These are phyloP conservation scores for Botryotinia globosa DNA, from an alignment of 2,329 filamentous ascomycete species.

Conservation along the genomic window DNA sequence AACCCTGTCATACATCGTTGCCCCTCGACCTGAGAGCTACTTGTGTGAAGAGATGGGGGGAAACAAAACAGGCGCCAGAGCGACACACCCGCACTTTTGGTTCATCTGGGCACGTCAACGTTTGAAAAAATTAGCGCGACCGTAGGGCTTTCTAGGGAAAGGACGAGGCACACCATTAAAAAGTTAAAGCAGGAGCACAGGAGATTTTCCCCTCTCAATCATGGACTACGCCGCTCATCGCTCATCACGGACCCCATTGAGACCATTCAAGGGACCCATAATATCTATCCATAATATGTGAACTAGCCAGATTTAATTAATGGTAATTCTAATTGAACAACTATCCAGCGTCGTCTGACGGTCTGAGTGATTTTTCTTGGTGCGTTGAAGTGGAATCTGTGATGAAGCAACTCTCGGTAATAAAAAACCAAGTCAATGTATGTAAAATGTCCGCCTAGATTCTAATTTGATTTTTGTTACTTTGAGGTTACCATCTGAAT, in stretches of 20 bases:
- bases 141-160: conserved; percentile 19
- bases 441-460: conserved; percentile 5
- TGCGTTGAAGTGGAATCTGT: conserved; percentile 6
- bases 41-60: conserved; percentile 17
- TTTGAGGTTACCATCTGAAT: conserved; percentile 2
- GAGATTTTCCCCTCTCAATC: conserved; percentile 17
- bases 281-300: background rate
- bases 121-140: conserved; percentile 19
- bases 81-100: conserved; percentile 38
- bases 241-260: conserved; percentile 19
- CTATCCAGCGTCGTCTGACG: background rate
- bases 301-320: conserved; percentile 12
- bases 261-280: background rate
- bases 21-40: conserved; percentile 14
- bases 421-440: background rate
- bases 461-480: background rate
- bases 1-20: conserved; percentile 18
- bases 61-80: conserved; percentile 23
- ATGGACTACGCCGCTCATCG: conserved; percentile 18
- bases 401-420: conserved; percentile 4
- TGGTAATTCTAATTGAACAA: conserved; percentile 13
- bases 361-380: background rate
- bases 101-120: conserved; percentile 36
- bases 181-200: conserved; percentile 2
- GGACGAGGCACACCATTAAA: conserved; percentile 17